Percentiles rank a stretch among this genome's conserved stretches.
These are phyloP conservation scores for Xylariaceae sp. DNA, from an alignment of 2,329 filamentous ascomycete genomes.

Conservation along the genomic window DNA sequence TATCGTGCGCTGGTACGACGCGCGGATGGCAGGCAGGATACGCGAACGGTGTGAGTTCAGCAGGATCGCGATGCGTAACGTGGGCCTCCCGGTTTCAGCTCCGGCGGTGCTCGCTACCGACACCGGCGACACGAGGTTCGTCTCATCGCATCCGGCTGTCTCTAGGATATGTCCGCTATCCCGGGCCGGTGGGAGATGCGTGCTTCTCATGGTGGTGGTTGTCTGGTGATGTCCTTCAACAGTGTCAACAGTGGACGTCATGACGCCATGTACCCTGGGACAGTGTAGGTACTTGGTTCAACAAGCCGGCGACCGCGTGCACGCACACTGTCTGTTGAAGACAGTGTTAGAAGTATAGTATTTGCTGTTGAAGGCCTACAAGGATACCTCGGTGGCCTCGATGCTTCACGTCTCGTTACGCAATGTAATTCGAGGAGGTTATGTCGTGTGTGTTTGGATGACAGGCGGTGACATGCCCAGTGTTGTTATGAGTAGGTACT, in stretches of 20 bases:
- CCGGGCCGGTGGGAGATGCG: no score
- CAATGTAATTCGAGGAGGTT: slow-evolving; percentile 12
- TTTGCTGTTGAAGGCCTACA: slow-evolving; percentile 21
- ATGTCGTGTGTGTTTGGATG: no score
- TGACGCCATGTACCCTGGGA: slow-evolving; percentile 3
- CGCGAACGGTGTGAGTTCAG: slow-evolving; percentile 36
- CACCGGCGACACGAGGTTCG: no score
- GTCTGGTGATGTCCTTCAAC: neutral
- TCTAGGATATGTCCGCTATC: no score
- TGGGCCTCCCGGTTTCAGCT: neutral
- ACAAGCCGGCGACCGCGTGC: no score
- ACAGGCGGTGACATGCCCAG: no score
- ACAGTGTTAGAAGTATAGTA: slow-evolving; percentile 5
- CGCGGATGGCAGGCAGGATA: slow-evolving; percentile 31
- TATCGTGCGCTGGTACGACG: slow-evolving; percentile 33
- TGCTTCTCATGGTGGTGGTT: slow-evolving; percentile 2
- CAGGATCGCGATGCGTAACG: slow-evolving; percentile 32
- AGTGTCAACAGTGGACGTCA: neutral
- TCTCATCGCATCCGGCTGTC: no score
- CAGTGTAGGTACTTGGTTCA: neutral
- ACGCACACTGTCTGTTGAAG: slow-evolving; percentile 22
- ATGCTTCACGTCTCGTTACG: slow-evolving; percentile 2
- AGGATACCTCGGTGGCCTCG: slow-evolving; percentile 3
- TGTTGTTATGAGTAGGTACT: no score
- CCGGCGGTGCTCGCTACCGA: no score